Percentiles rank a stretch among this genome's conserved stretches.
These are phyloP conservation scores for Mycosphaerella sp. DNA, from an alignment of 2,329 filamentous ascomycete genomes.

Conservation along the genomic window DNA sequence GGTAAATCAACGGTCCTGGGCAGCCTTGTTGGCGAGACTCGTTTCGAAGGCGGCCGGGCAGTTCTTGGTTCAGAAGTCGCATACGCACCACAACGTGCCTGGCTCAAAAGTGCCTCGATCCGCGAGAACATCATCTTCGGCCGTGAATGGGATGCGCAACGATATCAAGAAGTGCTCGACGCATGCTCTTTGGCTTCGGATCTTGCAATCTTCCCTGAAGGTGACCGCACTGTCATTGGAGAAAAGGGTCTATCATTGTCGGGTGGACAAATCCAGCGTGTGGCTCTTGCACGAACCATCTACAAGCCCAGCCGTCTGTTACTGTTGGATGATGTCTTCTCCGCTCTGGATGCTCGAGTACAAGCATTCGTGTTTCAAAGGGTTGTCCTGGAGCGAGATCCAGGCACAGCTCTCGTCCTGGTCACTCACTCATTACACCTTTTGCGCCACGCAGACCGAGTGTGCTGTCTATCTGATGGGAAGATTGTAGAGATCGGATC, in stretches of 20 bases:
- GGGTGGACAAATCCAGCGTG: conserved; percentile 81
- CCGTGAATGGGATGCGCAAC: conserved; percentile 56
- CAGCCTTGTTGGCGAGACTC: conserved; percentile 4
- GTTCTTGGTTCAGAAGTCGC: conserved; percentile 4
- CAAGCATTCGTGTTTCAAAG: conserved; percentile 39
- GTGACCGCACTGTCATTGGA: conserved; percentile 83
- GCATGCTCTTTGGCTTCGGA: conserved; percentile 75
- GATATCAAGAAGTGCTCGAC: conserved; percentile 68
- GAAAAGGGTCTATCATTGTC: conserved; percentile 87
- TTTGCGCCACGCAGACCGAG: conserved; percentile 1
- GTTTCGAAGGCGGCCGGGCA: conserved; percentile 1
- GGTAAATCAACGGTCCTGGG: conserved; percentile 8
- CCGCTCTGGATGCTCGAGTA: conserved; percentile 37
- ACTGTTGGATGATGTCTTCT: conserved; percentile 8
- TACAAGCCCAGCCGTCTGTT: conserved; percentile 54
- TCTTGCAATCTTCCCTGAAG: conserved; percentile 75
- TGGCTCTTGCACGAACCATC: conserved; percentile 78
- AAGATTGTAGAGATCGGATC: not conserved
- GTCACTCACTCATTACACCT: conserved; percentile 8
- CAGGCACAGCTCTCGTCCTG: conserved; percentile 2
- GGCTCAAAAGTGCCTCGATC: conserved; percentile 84
- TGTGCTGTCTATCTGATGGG: not conserved
- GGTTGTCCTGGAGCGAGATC: conserved; percentile 13
- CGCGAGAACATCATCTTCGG: conserved; percentile 82
- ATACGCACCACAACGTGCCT: conserved; percentile 62